Evolutionary conservation across 1,284 basidiomycete genomes (phyloP), one percentile per base, ranked within the genome.

Genomic region (Cryptococcus amylolentus): DNA sequence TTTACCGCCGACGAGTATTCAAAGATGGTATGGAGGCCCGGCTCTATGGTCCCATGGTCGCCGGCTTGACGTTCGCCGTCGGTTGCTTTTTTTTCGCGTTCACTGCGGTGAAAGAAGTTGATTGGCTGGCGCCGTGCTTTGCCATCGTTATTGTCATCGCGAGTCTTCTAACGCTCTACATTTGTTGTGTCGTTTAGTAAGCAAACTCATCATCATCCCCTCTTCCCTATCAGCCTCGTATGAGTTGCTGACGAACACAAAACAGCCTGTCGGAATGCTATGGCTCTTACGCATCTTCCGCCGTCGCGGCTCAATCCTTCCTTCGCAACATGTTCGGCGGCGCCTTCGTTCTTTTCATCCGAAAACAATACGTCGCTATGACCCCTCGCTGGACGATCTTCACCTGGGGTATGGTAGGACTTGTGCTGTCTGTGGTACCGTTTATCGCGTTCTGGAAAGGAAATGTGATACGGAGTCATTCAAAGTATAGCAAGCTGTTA

Each of bases 1-100:
- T 88, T 1, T 91, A 89, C 65, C 55, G 55, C 50, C 82, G 83
- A 68, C 76, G 85, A 57, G 81, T 84, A 18, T 71, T 76, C 1
- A 80, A 66, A 14, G 76, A 81, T 44, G 87, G 87, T 0, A 85
- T 87, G 0, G 88, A 91, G 74, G 88, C 88, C 0, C 81, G 88
- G 10, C 74, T 91, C 23, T 88, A 87, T 61, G 75, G 78, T 18
- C 84, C 87, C 3, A 86, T 87, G 73, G 71, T 81, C 9, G 87
- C 85, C 0, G 86, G 82, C 0, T 57, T 89, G 16, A 64, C 85
- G 7, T 80, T 89, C 53, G 84, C 87, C 0, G 67, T 80, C 1
- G 84, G 83, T 8, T 86, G 87, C 79, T 84, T 87, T 73, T 66
- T 77, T 49, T 77, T 70, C 52, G 77, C 71, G 9, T 77, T 75